Evolutionary conservation across 2,329 filamentous ascomycete species (phyloP), one percentile per base, ranked within the genome.

Genomic region (Aureobasidium zeae): DNA sequence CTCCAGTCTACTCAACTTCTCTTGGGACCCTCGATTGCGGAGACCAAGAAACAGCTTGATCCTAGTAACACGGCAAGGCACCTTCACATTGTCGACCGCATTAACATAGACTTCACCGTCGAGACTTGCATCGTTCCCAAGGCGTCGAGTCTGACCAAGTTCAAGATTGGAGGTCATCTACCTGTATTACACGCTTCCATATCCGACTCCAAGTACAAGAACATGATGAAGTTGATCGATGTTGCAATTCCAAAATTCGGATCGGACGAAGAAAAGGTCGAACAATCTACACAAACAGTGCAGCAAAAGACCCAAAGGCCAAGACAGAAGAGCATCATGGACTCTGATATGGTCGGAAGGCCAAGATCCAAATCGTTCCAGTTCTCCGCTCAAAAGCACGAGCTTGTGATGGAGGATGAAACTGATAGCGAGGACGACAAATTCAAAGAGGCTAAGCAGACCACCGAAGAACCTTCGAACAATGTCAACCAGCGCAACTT

Each of bases 61-160:
- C 71, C 78, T 20, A 76, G 81, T 19, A 76, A 82, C 5, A 71
- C 73, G 1, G 49, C 50, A 3, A 81, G 81, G 45, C 80, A 81
- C 50, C 73, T 93, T 52, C 89, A 96, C 59, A 79, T 99, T 44
- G 86, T 99, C 25, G 89, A 99, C 61, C 81, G 86, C 52, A 98
- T 98, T 68, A 98, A 94, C 53, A 84, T 99, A 54, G 86, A 96
- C 60, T 96, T 99, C 60, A 79, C 87, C 9, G 78, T 99, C n/a
- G 88, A 95, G 60, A 82, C 84, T 15, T 98, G 88, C 6, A 99
- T 99, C 53, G 70, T 98, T n/a, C 91, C 91, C 0, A 95, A 95
- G 59, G 86, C 86, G 1, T 83, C 89, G 0, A 93, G 95, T 50
- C 69, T 99, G 36, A 93, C 91, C 11, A 91, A 91, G 56, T 81